Evolutionary conservation across 495 filamentous ascomycete genomes (phyloP), one percentile per base, ranked within the genome.

Genomic region (Trichoderma reesei): DNA sequence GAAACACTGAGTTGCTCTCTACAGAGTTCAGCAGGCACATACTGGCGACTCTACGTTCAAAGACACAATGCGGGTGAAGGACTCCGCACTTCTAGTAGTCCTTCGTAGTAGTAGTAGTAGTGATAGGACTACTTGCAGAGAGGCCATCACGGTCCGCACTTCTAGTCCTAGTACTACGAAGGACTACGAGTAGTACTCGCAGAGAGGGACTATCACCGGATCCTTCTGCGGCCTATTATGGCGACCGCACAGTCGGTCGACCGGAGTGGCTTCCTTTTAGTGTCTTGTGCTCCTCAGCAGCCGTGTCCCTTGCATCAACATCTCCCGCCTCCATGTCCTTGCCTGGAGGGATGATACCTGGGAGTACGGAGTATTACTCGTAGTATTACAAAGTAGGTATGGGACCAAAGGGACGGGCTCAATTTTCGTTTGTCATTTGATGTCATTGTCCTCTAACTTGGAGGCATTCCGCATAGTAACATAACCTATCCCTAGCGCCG

Each of bases 181-280:
- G 26, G 26, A 26, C 26, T 26, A 1, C n/a, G n/a, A n/a, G n/a
- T n/a, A n/a, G n/a, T n/a, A n/a, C 51, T 33, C 31, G 51, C 26
- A 56, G 0, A 16, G 51, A 56, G 16, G 18, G 51, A 6, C 10
- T 20, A 56, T 11, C 51, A 56, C 8, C 20, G 26, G 10, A 36
- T 56, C 51, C 26, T 56, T 14, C 51, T 56, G 51, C 51, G 51
- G 51, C 51, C 51, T 20, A 14, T 56, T 3, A 56, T 56, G 51
- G 51, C 51, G 51, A 36, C 51, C 51, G 51, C 26, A 18, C 51
- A 39, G 38, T 1, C 38, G 26, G 26, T 39, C 6, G 11, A 39
- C 6, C 34, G 34, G 8, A 13, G 26, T 6, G 26, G 11, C 10
- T 56, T 1, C 26, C 26, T 56, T 33, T 2, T 56, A 10, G 2